These are phyloP conservation scores for Basidiobolus meristosporus DNA, from an alignment of 371 early-diverging fungal species.

Conservation along the genomic window DNA sequence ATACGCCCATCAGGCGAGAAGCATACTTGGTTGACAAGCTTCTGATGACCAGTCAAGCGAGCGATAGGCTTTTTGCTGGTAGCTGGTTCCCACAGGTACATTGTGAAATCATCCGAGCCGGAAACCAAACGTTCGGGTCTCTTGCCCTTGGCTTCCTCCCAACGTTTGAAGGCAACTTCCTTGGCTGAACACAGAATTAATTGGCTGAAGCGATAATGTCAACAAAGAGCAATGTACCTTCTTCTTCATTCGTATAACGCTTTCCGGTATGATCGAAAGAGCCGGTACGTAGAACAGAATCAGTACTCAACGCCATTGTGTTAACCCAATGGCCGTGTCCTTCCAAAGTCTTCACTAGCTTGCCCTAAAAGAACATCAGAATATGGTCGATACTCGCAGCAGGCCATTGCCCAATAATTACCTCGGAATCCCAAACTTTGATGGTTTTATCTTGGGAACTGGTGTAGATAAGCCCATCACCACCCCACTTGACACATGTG, in stretches of 20 bases:
- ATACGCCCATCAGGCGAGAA: conserved; percentile 87
- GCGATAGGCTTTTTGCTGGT: conserved; percentile 67
- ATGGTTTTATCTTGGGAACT: conserved; percentile 84
- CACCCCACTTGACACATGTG: conserved; percentile 88
- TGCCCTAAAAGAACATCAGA: conserved; percentile 27
- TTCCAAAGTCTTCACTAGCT: conserved; percentile 57
- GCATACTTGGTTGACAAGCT: conserved; percentile 80
- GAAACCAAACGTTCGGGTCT: conserved; percentile 72
- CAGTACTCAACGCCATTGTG: conserved; percentile 76
- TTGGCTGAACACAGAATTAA: conserved; percentile 20
- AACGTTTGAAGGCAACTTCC: conserved; percentile 53
- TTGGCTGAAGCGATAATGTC: too few species aligned
- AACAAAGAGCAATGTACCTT: conserved; percentile 14
- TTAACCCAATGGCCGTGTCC: conserved; percentile 93
- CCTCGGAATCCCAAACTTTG: conserved; percentile 73
- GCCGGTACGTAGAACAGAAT: conserved; percentile 77
- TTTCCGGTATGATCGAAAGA: conserved; percentile 70
- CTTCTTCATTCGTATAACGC: conserved; percentile 30
- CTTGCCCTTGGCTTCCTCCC: conserved; percentile 43
- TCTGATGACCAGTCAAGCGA: conserved; percentile 91
- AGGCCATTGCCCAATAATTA: conserved; percentile 75
- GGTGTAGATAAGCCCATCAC: conserved; percentile 82
- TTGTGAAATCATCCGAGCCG: conserved; percentile 92
- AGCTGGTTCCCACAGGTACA: conserved; percentile 85
- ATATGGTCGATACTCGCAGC: conserved; percentile 41